phyloP scores from a whole-genome alignment of 352 stramenopile species.

The Peronospora farinosa region DNA sequence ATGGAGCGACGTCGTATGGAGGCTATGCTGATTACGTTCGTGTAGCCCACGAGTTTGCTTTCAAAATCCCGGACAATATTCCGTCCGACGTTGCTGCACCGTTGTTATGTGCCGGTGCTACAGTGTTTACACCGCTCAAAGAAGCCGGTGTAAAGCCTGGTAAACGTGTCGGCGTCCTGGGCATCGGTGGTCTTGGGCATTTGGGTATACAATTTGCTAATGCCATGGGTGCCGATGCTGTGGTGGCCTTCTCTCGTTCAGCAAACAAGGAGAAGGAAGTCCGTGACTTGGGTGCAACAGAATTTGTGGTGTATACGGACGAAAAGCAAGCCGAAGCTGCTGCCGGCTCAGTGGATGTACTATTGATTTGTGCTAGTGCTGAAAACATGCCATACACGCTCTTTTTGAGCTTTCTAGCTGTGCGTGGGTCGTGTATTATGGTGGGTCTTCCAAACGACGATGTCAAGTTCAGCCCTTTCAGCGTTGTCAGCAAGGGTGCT shows the following conservation, averaged over 20 bases:
- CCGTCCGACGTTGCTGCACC: constrained; percentile 46
- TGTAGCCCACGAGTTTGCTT: constrained; percentile 53
- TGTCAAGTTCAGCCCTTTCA: constrained; percentile 46
- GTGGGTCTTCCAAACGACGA: constrained; percentile 58
- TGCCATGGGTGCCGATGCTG: constrained; percentile 46
- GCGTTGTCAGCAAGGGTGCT: constrained; percentile 33
- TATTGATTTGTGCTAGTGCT: constrained; percentile 67
- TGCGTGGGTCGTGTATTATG: constrained; percentile 53
- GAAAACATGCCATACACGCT: constrained; percentile 39
- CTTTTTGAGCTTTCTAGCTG: constrained; percentile 50
- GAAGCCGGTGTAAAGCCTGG: constrained; percentile 39
- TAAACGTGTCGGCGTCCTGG: constrained; percentile 60
- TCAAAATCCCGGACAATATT: constrained; percentile 71
- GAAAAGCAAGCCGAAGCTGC: constrained; percentile 29
- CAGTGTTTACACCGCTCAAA: constrained; percentile 68
- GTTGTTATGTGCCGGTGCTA: constrained; percentile 79
- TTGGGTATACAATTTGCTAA: constrained; percentile 76
- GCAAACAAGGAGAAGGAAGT: constrained; percentile 53
- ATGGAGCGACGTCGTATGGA: constrained; percentile 37
- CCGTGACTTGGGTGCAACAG: constrained; percentile 45
- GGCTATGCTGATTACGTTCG: constrained; percentile 74
- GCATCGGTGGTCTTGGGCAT: constrained; percentile 82
- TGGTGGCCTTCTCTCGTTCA: constrained; percentile 61
- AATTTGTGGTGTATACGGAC: constrained; percentile 52
- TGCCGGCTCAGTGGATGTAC: constrained; percentile 40